These are phyloP conservation scores for Atkinsonella hypoxylon DNA, from an alignment of 2,329 filamentous ascomycete genomes.

Conservation along the genomic window DNA sequence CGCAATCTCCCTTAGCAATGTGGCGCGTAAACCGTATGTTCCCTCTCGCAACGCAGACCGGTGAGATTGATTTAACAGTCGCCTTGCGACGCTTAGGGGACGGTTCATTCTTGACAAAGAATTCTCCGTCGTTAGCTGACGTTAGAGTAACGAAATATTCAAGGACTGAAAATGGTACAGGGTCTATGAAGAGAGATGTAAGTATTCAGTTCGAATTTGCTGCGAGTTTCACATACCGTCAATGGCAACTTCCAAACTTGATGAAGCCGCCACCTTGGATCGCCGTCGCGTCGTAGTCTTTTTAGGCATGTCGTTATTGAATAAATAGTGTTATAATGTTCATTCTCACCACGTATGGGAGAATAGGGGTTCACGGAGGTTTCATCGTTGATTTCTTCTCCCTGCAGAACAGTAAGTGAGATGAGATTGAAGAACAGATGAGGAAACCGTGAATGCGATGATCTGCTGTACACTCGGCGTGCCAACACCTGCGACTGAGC, in stretches of 20 bases:
- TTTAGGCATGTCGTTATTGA: constrained; percentile 4
- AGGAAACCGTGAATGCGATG: not conserved
- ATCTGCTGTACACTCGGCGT: not conserved
- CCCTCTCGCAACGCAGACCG: constrained; percentile 16
- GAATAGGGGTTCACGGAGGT: too few species aligned
- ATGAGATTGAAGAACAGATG: not conserved
- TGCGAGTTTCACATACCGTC: constrained; percentile 13
- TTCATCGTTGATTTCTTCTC: not conserved
- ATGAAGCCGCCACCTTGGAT: not conserved
- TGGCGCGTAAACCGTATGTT: constrained; percentile 16
- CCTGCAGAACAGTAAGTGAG: not conserved
- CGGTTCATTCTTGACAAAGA: constrained; percentile 8
- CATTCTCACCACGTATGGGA: not conserved
- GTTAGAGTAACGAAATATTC: constrained; percentile 13
- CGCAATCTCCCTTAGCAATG: constrained; percentile 9
- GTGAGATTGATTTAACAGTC: constrained; percentile 4
- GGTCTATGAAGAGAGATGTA: constrained; percentile 9
- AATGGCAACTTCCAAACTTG: constrained; percentile 10
- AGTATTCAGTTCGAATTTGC: not conserved
- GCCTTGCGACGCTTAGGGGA: constrained; percentile 22
- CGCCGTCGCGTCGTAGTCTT: not conserved
- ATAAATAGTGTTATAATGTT: not conserved
- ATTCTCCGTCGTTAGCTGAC: constrained; percentile 6
- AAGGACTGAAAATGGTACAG: constrained; percentile 13
- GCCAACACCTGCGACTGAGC: constrained; percentile 12